Evolutionary conservation across 2,329 filamentous ascomycete species (phyloP).

Genomic region (Mollisiaceae sp.): DNA sequence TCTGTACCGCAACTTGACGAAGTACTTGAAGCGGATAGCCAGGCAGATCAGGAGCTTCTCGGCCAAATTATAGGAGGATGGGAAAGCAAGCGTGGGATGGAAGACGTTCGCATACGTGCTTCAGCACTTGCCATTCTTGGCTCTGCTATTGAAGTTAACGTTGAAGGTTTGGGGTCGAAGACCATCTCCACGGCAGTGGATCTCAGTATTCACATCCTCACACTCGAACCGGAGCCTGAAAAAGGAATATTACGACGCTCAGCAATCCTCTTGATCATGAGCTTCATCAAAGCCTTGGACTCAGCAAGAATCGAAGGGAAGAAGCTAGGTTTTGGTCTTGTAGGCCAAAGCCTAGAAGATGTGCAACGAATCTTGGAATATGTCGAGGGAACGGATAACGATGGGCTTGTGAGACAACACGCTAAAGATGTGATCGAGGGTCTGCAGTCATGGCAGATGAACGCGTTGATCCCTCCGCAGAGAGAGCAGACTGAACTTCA

Average conservation of each 20-base stretch:
- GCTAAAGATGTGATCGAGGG: slow-evolving; percentile 70
- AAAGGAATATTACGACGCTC: slow-evolving; percentile 70
- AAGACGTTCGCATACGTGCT: slow-evolving; percentile 72
- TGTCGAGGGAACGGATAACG: slow-evolving; percentile 67
- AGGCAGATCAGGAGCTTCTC: slow-evolving; percentile 53
- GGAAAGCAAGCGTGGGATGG: slow-evolving; percentile 67
- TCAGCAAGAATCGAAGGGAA: slow-evolving; percentile 53
- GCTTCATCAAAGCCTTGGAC: slow-evolving; percentile 65
- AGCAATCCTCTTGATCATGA: slow-evolving; percentile 67
- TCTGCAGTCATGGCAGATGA: slow-evolving; percentile 65
- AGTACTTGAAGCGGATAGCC: slow-evolving; percentile 30
- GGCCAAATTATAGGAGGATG: slow-evolving; percentile 68
- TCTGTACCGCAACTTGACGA: slow-evolving; percentile 56
- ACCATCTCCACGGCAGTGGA: slow-evolving; percentile 64
- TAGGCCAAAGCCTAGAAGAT: slow-evolving; percentile 61
- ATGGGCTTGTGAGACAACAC: slow-evolving; percentile 71
- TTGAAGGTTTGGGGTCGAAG: slow-evolving; percentile 58
- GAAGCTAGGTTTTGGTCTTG: slow-evolving; percentile 59
- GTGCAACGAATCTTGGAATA: slow-evolving; percentile 67
- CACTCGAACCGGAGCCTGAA: slow-evolving; percentile 63
- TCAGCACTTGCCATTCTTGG: slow-evolving; percentile 72
- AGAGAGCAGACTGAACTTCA: slow-evolving; percentile 35
- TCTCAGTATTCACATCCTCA: slow-evolving; percentile 65
- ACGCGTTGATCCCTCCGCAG: slow-evolving; percentile 42
- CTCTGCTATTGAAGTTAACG: slow-evolving; percentile 62